Evolutionary conservation across 78 protist genomes (phyloP), one percentile per base, ranked within the genome.

Genomic region (Dictyostelium capitatum): DNA sequence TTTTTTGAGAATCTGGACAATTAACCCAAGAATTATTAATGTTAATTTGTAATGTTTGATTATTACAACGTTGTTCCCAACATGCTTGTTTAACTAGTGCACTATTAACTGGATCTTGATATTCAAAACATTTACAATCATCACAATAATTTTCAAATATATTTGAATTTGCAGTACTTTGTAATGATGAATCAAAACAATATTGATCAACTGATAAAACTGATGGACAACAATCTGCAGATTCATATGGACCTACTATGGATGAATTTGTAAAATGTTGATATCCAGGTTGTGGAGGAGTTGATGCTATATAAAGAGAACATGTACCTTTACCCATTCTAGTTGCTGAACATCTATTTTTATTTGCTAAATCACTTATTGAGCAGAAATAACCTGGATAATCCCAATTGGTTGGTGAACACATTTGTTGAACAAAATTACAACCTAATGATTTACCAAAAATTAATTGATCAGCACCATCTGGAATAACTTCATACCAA

Each of bases 81-180:
- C 77, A 69, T 9, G 77, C 37, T 69, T 69, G 77, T 3, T 54
- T 54, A 17, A 54, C 62, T 1, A 54, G 1, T 19, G 1, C 1
- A 17, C 3, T 50, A 41, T 28, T 3, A 19, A 17, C 23, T 37
- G 43, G 43, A 37, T 37, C 43, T 37, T 37, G 43, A 37, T 82
- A 82, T 28, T 82, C 89, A 47, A 82, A 82, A 53, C 89, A 82
- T 50, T 79, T 74, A 82, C 89, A 48, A 48, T 82, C 28, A 12
- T 25, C 43, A 11, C 80, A 30, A 50, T 41, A 82, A 5, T 8
- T 17, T 48, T 82, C 89, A 20, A 7, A 3, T 12, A 82, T 30
- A 57, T 0, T 10, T 20, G 47, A 0, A 15, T 70, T 50, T 4
- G 80, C 89, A 28, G 8, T 6, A 9, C 7, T 1, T 64, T 81